phyloP scores from a whole-genome alignment of 768 basidiomycete genomes.

The Tremella mesenterica region DNA sequence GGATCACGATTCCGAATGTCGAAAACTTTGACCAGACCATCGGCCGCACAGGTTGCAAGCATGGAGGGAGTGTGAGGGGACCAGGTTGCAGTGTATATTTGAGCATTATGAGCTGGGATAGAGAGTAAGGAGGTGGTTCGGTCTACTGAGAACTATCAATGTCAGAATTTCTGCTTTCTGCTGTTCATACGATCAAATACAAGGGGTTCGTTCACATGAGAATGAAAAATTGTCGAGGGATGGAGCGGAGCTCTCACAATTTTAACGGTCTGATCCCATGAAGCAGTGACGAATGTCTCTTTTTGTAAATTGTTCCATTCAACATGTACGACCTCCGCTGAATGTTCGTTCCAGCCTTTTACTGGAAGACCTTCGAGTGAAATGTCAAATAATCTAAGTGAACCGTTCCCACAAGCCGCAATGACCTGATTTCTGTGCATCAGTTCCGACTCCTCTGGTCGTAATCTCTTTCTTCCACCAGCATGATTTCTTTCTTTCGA shows the following conservation, averaged over 20 bases:
- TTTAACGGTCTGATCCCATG: slow-evolving; percentile 85
- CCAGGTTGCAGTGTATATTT: slow-evolving; percentile 84
- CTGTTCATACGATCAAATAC: too few species aligned
- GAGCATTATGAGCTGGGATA: slow-evolving; percentile 70
- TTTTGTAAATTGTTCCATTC: slow-evolving; percentile 88
- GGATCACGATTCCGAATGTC: slow-evolving; percentile 22
- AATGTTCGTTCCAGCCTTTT: slow-evolving; percentile 87
- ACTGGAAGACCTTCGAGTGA: slow-evolving; percentile 85
- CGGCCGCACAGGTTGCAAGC: slow-evolving; percentile 73
- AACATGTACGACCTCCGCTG: slow-evolving; percentile 80
- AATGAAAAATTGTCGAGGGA: slow-evolving; percentile 4
- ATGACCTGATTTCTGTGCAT: slow-evolving; percentile 70
- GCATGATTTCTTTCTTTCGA: background rate
- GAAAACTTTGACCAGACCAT: slow-evolving; percentile 52
- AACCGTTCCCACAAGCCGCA: slow-evolving; percentile 81
- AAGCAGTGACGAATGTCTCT: slow-evolving; percentile 42
- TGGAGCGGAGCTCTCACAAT: slow-evolving; percentile 53
- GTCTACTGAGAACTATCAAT: slow-evolving; percentile 72
- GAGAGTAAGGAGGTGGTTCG: slow-evolving; percentile 68
- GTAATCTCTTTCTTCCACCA: too few species aligned
- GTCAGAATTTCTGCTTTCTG: background rate
- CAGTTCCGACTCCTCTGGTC: background rate
- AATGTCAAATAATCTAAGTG: slow-evolving; percentile 81
- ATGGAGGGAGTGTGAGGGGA: slow-evolving; percentile 82
- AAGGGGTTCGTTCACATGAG: too few species aligned